Evolutionary conservation across 352 stramenopile species (phyloP).

Genomic region (Plasmopara muralis): DNA sequence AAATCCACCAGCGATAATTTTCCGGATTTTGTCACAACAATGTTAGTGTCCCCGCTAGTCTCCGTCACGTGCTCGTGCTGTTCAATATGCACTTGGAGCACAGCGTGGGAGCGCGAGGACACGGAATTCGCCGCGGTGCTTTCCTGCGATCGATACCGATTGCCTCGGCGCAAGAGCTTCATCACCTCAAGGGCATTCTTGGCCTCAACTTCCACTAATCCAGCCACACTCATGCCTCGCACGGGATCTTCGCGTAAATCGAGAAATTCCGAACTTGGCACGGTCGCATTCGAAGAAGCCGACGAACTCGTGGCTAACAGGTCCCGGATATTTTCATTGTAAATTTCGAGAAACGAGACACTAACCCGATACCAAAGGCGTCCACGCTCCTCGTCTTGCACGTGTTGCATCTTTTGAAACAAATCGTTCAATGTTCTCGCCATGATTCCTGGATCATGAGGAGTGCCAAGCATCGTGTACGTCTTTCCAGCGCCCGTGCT

Average conservation of each 20-base stretch:
- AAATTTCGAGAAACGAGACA: conserved; percentile 88
- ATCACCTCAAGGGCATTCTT: conserved; percentile 76
- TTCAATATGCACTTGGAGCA: conserved; percentile 82
- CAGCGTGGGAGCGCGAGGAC: conserved; percentile 85
- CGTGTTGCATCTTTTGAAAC: conserved; percentile 63
- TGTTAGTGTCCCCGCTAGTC: conserved; percentile 12
- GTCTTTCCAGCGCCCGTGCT: conserved; percentile 88
- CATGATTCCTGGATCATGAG: conserved; percentile 84
- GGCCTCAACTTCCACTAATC: conserved; percentile 82
- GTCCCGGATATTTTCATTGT: conserved; percentile 93
- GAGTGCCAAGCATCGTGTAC: conserved; percentile 87
- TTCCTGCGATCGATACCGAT: conserved; percentile 84
- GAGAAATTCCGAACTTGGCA: conserved; percentile 38
- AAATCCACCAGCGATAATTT: conserved; percentile 90
- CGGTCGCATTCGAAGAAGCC: conserved; percentile 14
- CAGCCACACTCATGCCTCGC: conserved; percentile 73
- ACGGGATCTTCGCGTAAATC: conserved; percentile 85
- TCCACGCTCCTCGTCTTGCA: conserved; percentile 13
- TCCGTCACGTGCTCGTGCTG: conserved; percentile 40
- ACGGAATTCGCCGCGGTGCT: conserved; percentile 83
- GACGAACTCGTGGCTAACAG: conserved; percentile 41
- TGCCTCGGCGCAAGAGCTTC: conserved; percentile 79
- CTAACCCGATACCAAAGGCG: conserved; percentile 41
- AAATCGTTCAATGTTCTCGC: conserved; percentile 78
- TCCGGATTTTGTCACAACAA: conserved; percentile 60